phyloP scores from a whole-genome alignment of 1,284 basidiomycete species.

The Sanguinoderma infundibulare region DNA sequence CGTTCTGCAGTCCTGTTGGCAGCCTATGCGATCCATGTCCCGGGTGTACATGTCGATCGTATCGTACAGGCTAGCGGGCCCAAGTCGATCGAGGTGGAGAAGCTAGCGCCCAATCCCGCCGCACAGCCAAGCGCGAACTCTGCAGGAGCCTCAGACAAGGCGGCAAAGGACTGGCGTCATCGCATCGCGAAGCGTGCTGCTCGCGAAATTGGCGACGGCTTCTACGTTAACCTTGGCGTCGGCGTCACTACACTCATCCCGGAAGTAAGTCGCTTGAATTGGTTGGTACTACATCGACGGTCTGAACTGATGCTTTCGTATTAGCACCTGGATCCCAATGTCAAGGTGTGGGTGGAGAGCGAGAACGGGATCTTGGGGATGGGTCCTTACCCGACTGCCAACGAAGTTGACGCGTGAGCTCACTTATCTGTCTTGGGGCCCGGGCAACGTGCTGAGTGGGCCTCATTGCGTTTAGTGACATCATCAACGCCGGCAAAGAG shows the following conservation, averaged over 20 bases:
- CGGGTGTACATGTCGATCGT: conserved; percentile 87
- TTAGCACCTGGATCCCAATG: conserved; percentile 71
- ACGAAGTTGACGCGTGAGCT: conserved; percentile 83
- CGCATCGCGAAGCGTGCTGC: conserved; percentile 85
- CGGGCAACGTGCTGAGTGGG: background rate
- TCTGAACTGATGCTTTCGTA: conserved; percentile 35
- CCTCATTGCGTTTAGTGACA: conserved; percentile 56
- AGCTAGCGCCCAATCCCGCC: conserved; percentile 50
- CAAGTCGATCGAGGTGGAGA: conserved; percentile 81
- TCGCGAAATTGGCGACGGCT: conserved; percentile 89
- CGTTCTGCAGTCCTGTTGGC: conserved; percentile 59
- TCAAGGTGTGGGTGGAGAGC: conserved; percentile 89
- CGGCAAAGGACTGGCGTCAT: conserved; percentile 56
- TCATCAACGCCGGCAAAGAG: conserved; percentile 96
- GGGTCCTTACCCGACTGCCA: conserved; percentile 90
- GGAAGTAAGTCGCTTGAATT: conserved; percentile 26
- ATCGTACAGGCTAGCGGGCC: conserved; percentile 78
- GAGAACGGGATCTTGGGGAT: conserved; percentile 96
- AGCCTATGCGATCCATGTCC: conserved; percentile 85
- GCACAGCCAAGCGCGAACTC: conserved; percentile 28
- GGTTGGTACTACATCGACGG: background rate
- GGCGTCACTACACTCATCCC: conserved; percentile 93
- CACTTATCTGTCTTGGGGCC: conserved; percentile 1
- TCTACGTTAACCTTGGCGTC: conserved; percentile 71
- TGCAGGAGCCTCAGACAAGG: conserved; percentile 51